Evolutionary conservation across 2,329 filamentous ascomycete species (phyloP), one percentile per base, ranked within the genome.

Genomic region (Rachicladosporium sp.): DNA sequence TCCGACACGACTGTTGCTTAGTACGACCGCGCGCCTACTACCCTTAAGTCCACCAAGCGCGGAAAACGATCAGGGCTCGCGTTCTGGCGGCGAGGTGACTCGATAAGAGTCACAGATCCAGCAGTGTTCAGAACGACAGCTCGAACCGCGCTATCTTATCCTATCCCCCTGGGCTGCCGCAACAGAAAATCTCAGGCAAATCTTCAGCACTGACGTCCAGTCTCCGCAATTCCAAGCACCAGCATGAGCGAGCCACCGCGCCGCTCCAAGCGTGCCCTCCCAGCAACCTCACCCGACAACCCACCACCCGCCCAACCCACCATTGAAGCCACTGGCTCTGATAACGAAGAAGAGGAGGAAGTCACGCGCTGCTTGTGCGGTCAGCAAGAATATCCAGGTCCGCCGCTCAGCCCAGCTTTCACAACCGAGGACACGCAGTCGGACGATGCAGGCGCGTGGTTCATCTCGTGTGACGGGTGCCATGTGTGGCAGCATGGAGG

Each of bases 401-500:
- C 73, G 44, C 74, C 74, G 63, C 79, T 53, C 74, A 82, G 56
- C 42, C 62, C 59, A 49, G 60, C 60, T 35, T 60, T 59, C 42
- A 54, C 53, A 36, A 50, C 52, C 63, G 41, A 46, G n/a, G 69
- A 73, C 44, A 55, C 68, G 47, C 70, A 85, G 46, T 76, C 79
- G 27, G 87, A 94, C 54, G 89, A 96, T 49, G 73, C 89, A 49
- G 91, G 89, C 33, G 89, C 88, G 38, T 82, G 96, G 63, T 98
- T 95, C 64, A 88, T 98, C 50, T 89, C 96, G 68, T 98, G 91
- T 73, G 91, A 96, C 64, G 72, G 84, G 47, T 98, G 91, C 70
- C 91, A 93, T 60, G 91, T 96, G 47, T 98, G 89, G 91, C 91
- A 98, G 61, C 91, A 98, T 60, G 91, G 91, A 54, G 89, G 88